These are phyloP conservation scores for Tricholoma sp. DNA, from an alignment of 768 basidiomycete genomes.

Conservation along the genomic window DNA sequence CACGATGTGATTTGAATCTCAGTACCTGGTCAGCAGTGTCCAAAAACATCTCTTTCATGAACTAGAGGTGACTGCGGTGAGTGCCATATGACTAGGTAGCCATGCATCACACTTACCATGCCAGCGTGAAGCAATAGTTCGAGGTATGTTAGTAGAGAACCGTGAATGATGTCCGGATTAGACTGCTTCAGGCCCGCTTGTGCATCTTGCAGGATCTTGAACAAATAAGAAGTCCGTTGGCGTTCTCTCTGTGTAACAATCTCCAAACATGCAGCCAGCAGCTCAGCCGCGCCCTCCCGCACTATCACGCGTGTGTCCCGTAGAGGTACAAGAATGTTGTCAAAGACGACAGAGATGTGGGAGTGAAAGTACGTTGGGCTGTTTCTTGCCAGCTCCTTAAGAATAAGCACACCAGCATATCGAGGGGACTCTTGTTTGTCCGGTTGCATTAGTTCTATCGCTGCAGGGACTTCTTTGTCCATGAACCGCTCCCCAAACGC, in stretches of 20 bases:
- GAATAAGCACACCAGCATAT: conserved; percentile 89
- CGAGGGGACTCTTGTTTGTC: conserved; percentile 81
- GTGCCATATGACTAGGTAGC: neutral
- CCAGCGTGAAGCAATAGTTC: conserved; percentile 91
- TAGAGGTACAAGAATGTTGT: conserved; percentile 88
- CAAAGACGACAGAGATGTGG: conserved; percentile 83
- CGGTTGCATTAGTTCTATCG: conserved; percentile 74
- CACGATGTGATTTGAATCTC: conserved; percentile 82
- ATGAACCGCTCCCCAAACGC: conserved; percentile 87
- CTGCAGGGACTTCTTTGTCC: conserved; percentile 82
- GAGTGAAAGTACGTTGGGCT: conserved; percentile 85
- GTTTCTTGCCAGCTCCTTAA: conserved; percentile 90
- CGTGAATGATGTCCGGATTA: conserved; percentile 88
- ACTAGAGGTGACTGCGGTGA: conserved; percentile 36
- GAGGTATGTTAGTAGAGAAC: conserved; percentile 86
- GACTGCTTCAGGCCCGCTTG: conserved; percentile 74
- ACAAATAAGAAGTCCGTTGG: conserved; percentile 61
- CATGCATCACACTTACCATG: conserved; percentile 56
- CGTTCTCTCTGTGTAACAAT: conserved; percentile 77
- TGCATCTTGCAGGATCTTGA: conserved; percentile 86
- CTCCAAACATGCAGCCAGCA: conserved; percentile 89
- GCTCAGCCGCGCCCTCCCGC: conserved; percentile 87
- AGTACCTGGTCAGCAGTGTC: conserved; percentile 89
- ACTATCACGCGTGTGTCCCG: conserved; percentile 88
- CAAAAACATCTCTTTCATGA: conserved; percentile 83